A percentile compares a stretch with the other conserved stretches of the same genome.
Conservation (phyloP, 495 filamentous ascomycete species). For the Aspergillus homomorphus region DNA sequence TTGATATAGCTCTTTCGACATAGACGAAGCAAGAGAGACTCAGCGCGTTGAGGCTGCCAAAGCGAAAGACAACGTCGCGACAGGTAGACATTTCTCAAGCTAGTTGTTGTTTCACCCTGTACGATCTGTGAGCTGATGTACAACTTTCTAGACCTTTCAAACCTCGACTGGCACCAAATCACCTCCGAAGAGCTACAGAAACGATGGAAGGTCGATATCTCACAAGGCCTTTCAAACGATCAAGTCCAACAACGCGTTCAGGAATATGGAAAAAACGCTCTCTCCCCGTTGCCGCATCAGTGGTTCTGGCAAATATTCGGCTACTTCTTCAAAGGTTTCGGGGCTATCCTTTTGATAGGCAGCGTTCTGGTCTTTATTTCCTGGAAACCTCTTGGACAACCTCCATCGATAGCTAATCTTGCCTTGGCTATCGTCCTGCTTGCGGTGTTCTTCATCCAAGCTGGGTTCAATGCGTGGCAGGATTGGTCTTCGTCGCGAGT, state of each 20-base stretch:
- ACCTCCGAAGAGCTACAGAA: conserved; percentile 51
- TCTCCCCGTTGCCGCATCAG: conserved; percentile 53
- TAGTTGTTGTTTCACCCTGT: no score
- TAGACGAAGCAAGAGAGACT: conserved; percentile 8
- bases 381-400: conserved; percentile 68
- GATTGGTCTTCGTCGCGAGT: conserved; percentile 61
- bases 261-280: conserved; percentile 55
- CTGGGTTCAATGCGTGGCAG: conserved; percentile 64
- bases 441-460: conserved; percentile 64
- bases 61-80: conserved; percentile 3
- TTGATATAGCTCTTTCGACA: conserved; percentile 9
- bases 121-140: not conserved
- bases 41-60: conserved; percentile 1
- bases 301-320: conserved; percentile 50
- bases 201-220: conserved; percentile 48
- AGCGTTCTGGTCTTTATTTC: conserved; percentile 63
- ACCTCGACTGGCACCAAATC: conserved; percentile 56
- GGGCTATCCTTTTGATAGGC: conserved; percentile 59
- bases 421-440: conserved; percentile 64
- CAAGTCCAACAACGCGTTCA: conserved; percentile 40
- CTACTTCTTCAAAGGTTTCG: conserved; percentile 70
- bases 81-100: not conserved
- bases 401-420: conserved; percentile 61
- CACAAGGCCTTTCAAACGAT: conserved; percentile 49
- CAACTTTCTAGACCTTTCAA: conserved; percentile 8